Base-by-base conservation (phyloP, 257 asterid genomes). In the Fraxinus quadrangulata region DNA sequence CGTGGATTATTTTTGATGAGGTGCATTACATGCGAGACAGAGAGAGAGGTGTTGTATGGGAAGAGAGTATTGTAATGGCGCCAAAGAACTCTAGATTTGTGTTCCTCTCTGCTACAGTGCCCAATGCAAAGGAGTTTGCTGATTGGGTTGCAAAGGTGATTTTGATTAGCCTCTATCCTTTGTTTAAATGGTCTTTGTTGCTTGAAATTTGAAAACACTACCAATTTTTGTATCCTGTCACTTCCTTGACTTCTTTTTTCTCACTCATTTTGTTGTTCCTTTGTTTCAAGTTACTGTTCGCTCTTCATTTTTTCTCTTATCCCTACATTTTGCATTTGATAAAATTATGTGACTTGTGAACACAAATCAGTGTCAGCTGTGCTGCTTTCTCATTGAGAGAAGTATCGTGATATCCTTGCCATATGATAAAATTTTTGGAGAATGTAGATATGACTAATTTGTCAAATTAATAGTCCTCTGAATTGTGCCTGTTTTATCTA, bases 121-220 rank as follows among this genome's bases (percentile, higher is more conserved):
- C 98, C 36, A 95, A 95, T 80, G 97, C 99, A 8, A 93, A 89
- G 87, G 99, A 95, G 80, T 95, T 95, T 85, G 97, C 99, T 2
- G 96, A 95, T 84, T 95, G 99, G 99, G 97, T 88, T 75, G 98
- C 99, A n/a, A 95, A 95, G 99, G 99, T 95, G 84, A 77, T 73
- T 72, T 26, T 70, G 30, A 37, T 74, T 30, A 54, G 40, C 65
- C 36, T 34, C 69, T 59, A 47, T 37, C 21, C 16, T 37, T 74
- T 66, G 45, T 5, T 72, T 78, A 16, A 6, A 39, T 68, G 13
- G 67, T 63, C 49, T 30, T 4, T 17, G 39, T 19, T 74, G 73
- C 47, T 77, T 23, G 10, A 33, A 47, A 28, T 47, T 76, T 76
- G 75, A 51, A 74, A 63, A 49, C 75, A 11, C 65, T 34, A 49